phyloP scores from a whole-genome alignment of 2,329 filamentous ascomycete species.

The Colletotrichum trifolii region DNA sequence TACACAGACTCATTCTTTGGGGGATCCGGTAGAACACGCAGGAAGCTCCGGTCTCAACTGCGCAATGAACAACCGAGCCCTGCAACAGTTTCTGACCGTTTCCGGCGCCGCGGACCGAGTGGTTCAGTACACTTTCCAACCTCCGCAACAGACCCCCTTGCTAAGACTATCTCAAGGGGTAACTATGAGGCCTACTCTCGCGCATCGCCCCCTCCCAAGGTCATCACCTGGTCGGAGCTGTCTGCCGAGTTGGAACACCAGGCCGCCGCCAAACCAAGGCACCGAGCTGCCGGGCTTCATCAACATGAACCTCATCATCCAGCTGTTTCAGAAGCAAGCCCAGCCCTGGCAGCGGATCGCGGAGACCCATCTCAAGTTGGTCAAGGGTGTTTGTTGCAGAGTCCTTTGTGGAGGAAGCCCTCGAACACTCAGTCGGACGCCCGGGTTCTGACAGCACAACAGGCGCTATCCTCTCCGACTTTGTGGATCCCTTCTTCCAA shows the following conservation, averaged over 20 bases:
- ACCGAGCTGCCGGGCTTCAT: constrained; percentile 52
- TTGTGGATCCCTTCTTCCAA: constrained; percentile 47
- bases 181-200: constrained; percentile 46
- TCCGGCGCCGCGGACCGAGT: constrained; percentile 39
- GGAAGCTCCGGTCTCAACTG: constrained; percentile 46
- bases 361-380: constrained; percentile 46
- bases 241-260: constrained; percentile 44
- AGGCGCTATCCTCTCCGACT: constrained; percentile 39
- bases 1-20: constrained; percentile 53
- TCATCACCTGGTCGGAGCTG: constrained; percentile 38
- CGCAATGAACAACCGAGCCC: constrained; percentile 45
- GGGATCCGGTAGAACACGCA: constrained; percentile 23
- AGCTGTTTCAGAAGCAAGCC: constrained; percentile 53
- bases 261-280: constrained; percentile 52
- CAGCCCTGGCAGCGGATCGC: constrained; percentile 53
- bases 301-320: constrained; percentile 49
- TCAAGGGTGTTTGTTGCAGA: constrained; percentile 43
- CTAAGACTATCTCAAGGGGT: constrained; percentile 39
- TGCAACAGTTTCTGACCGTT: constrained; percentile 42
- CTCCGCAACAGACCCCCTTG: constrained; percentile 30
- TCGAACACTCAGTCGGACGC: constrained; percentile 39
- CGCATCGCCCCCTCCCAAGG: constrained; percentile 42
- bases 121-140: constrained; percentile 37
- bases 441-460: constrained; percentile 35
- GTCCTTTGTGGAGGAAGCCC: constrained; percentile 50